Evolutionary conservation across 2,329 filamentous ascomycete genomes (phyloP), one percentile per base, ranked within the genome.

Genomic region (Coleophoma cylindrospora): DNA sequence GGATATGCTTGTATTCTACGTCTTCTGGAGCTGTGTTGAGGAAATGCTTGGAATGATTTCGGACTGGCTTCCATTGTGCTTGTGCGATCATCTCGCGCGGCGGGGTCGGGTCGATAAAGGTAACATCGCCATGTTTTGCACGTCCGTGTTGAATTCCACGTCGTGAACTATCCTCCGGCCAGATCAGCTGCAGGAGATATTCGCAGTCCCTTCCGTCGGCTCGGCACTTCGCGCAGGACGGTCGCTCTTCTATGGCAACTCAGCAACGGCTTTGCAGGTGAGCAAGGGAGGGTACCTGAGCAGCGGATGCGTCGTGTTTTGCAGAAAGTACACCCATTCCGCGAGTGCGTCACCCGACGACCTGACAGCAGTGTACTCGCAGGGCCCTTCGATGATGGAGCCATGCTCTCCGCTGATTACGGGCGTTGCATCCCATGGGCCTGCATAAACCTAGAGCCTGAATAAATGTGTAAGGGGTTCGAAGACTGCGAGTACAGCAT

Each of bases 301-400:
- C 50, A 51, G 2, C 50, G 50, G 38, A 51, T 19, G 14, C 50
- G 47, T 40, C 50, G 36, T 22, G 40, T 36, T 32, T 52, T 52
- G 34, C 50, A 52, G 8, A 41, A 45, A 45, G 34, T 36, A 32
- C 50, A 52, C 15, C 50, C 50, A 41, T 52, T 40, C 15, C 50
- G 45, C 6, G 50, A 52, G 21, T 52, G 50, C 43, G 45, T 52
- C 46, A 52, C 50, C 22, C 50, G 50, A 21, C 50, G 50, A 27
- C 50, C 50, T 3, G 50, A 38, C 27, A 27, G 27, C 27, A 27
- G 9, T 27, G 9, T 27, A 27, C 27, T 27, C 6, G 27, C 27
- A 27, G 27, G 9, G 27, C 27, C 9, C 27, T 27, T 27, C 9
- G 27, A 27, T 27, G 27, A 8, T 27, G 27, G 27, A 27, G 27